Conservation (phyloP, 2,329 filamentous ascomycete genomes). For the Clarireedia monteithiana region DNA sequence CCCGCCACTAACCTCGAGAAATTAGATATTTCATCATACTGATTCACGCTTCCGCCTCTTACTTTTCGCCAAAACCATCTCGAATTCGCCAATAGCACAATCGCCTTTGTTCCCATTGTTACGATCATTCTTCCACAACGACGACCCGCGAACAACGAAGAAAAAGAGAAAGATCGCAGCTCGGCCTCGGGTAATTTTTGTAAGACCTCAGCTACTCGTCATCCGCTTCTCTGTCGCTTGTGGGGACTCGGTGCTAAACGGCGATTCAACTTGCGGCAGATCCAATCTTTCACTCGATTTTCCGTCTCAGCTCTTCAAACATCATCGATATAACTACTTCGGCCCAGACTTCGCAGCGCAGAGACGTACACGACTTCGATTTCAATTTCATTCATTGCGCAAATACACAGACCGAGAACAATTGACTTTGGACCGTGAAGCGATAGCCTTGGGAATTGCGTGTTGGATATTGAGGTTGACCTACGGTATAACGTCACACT, state of each 20-base stretch:
- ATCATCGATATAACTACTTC: not conserved
- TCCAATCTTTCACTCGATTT: not conserved
- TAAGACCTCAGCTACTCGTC: not conserved
- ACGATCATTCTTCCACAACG: not conserved
- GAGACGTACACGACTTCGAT: not conserved
- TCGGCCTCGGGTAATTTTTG: not conserved
- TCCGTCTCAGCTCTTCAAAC: not conserved
- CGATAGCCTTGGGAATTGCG: constrained; percentile 2
- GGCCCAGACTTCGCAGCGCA: not conserved
- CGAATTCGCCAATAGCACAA: no score
- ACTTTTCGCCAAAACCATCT: no score
- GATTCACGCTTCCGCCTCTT: no score
- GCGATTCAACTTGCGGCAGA: not conserved
- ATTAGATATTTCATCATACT: no score
- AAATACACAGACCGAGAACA: not conserved
- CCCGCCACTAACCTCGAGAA: no score
- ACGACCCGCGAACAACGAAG: not conserved
- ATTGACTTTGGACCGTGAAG: not conserved
- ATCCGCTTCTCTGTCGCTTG: not conserved
- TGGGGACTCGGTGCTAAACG: not conserved
- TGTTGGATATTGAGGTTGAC: not conserved
- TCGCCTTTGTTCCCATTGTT: not conserved
- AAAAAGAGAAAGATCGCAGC: not conserved
- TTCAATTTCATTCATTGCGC: constrained; percentile 1
- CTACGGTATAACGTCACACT: constrained; percentile 3